A percentile compares a stretch with the other conserved stretches of the same genome.
phyloP scores from a whole-genome alignment of 1,139 yeast genomes.

The Zygoascus hellenicus region DNA sequence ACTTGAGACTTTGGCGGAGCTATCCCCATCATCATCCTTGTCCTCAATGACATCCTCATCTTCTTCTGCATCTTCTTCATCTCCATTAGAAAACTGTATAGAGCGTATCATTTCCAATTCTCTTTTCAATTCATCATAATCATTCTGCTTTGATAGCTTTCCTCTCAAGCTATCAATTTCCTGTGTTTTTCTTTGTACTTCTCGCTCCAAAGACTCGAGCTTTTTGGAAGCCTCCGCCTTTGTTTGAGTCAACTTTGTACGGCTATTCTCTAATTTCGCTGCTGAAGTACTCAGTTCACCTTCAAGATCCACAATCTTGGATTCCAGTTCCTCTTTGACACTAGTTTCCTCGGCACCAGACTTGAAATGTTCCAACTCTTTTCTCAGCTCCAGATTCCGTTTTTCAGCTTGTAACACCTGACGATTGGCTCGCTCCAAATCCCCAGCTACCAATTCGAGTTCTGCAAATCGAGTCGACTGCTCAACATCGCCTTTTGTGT shows the following conservation, averaged over 20 bases:
- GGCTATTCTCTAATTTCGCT: conserved; percentile 49
- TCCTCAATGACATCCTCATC: conserved; percentile 29
- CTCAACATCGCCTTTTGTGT: conserved; percentile 22
- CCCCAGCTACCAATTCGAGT: conserved; percentile 63
- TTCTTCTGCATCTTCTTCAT: conserved; percentile 29
- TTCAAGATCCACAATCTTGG: conserved; percentile 33
- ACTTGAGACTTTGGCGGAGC: conserved; percentile 20
- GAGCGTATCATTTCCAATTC: conserved; percentile 62
- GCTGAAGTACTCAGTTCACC: conserved; percentile 52
- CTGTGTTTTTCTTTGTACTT: conserved; percentile 42
- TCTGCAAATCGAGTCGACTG: conserved; percentile 39
- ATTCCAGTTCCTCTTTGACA: conserved; percentile 36
- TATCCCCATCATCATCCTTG: conserved; percentile 18
- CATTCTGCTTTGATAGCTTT: conserved; percentile 66
- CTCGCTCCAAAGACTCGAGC: conserved; percentile 41
- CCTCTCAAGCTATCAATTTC: conserved; percentile 50
- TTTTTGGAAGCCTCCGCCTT: conserved; percentile 31
- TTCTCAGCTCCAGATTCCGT: conserved; percentile 68
- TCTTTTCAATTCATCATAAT: conserved; percentile 71
- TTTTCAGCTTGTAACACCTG: conserved; percentile 67
- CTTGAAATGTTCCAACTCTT: conserved; percentile 52
- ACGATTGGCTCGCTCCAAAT: conserved; percentile 65
- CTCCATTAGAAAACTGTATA: conserved; percentile 12
- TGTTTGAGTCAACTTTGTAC: conserved; percentile 22
- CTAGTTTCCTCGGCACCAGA: conserved; percentile 45